Evolutionary conservation across 441 rosid species (phyloP).

Genomic region (Gossypium schwendimanii): DNA sequence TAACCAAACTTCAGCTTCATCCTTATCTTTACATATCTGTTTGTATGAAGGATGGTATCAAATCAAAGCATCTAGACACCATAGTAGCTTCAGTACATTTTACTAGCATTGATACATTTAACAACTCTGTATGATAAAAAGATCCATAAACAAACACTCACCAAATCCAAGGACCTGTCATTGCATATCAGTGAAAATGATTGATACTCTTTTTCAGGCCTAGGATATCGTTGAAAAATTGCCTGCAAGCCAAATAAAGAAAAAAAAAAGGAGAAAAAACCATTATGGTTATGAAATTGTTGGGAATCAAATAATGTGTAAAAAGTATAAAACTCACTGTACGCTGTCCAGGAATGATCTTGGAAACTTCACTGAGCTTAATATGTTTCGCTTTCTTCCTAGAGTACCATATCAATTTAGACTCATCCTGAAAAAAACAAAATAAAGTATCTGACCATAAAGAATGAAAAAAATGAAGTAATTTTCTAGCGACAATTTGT

Average conservation of each 20-base stretch:
- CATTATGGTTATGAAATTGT: not conserved
- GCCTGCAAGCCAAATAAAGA: slow-evolving; percentile 33
- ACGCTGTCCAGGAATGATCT: slow-evolving; percentile 83
- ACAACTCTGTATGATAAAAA: slow-evolving; percentile 1
- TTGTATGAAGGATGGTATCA: slow-evolving; percentile 8
- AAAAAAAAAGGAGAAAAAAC: not conserved
- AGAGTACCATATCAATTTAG: slow-evolving; percentile 75
- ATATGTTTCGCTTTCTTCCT: slow-evolving; percentile 67
- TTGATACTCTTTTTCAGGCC: slow-evolving; percentile 56
- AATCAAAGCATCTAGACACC: not conserved
- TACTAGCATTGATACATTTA: not conserved
- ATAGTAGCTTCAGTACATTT: not conserved
- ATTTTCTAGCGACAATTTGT: not conserved
- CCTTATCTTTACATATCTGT: slow-evolving; percentile 66
- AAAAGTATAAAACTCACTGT: slow-evolving; percentile 54
- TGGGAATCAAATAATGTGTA: slow-evolving; percentile 7
- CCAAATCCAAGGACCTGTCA: slow-evolving; percentile 55
- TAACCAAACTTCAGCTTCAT: slow-evolving; percentile 77
- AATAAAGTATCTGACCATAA: slow-evolving; percentile 10
- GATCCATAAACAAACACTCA: slow-evolving; percentile 17
- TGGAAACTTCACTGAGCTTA: slow-evolving; percentile 57
- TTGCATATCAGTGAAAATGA: slow-evolving; percentile 47
- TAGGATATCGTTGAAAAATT: slow-evolving; percentile 67
- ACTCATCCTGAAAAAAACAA: slow-evolving; percentile 50
- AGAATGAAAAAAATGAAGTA: slow-evolving; percentile 2